Conservation (phyloP, 306 rosid species). For the Cucurbita pepo region DNA sequence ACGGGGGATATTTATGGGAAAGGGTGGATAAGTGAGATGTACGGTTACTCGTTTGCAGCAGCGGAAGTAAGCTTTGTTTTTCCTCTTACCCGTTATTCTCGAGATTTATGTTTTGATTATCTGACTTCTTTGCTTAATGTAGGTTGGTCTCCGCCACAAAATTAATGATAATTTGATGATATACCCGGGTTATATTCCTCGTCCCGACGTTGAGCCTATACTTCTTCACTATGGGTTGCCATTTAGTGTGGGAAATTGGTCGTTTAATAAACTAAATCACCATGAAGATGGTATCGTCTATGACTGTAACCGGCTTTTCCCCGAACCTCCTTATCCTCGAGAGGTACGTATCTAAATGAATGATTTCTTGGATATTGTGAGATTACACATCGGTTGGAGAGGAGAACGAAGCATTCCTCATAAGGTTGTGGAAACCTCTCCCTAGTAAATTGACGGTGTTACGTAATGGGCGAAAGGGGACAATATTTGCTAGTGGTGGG, state of each 20-base stretch:
- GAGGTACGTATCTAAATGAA: slow-evolving; percentile 43
- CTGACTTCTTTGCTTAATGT: slow-evolving; percentile 17
- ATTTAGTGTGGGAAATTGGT: slow-evolving; percentile 84
- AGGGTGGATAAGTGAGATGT: slow-evolving; percentile 99
- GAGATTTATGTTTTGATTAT: background rate
- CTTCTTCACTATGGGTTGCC: slow-evolving; percentile 94
- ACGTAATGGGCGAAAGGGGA: too few species aligned
- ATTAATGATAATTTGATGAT: slow-evolving; percentile 93
- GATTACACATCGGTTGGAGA: too few species aligned
- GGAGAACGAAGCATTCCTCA: too few species aligned
- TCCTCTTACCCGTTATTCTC: background rate
- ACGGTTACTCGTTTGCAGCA: slow-evolving; percentile 95
- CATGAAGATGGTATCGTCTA: slow-evolving; percentile 75
- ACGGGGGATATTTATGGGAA: slow-evolving; percentile 82
- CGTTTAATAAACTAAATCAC: slow-evolving; percentile 66
- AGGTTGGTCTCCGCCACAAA: slow-evolving; percentile 92
- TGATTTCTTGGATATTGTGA: background rate
- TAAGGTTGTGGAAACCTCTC: too few species aligned
- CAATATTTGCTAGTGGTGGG: too few species aligned
- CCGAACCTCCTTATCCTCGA: slow-evolving; percentile 92
- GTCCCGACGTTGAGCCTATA: slow-evolving; percentile 64
- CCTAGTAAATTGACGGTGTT: too few species aligned
- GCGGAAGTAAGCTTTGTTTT: slow-evolving; percentile 59
- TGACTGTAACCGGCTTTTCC: slow-evolving; percentile 63
- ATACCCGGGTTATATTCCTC: slow-evolving; percentile 84